These are phyloP conservation scores for Chamaecrista fasciculata DNA, from an alignment of 306 rosid species.

Conservation along the genomic window DNA sequence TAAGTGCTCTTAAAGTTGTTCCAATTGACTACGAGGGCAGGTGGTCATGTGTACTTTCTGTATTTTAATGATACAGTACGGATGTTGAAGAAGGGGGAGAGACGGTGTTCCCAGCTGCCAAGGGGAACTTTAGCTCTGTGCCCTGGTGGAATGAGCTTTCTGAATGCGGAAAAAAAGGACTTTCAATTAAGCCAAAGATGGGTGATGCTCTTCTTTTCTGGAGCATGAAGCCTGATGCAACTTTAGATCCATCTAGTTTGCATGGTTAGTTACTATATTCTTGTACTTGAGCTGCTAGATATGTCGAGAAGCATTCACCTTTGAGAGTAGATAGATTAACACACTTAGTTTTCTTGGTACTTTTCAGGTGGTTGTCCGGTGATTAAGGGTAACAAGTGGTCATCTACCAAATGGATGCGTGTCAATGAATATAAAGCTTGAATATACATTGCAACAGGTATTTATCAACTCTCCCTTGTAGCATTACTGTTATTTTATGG, in stretches of 20 bases:
- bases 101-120: slow-evolving; percentile 97
- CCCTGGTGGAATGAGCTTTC: slow-evolving; percentile 98
- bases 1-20: slow-evolving; percentile 8
- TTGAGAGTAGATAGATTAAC: slow-evolving; percentile 18
- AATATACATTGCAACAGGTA: slow-evolving; percentile 48
- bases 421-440: slow-evolving; percentile 70
- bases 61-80: slow-evolving; percentile 55
- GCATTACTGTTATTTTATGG: not conserved
- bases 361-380: slow-evolving; percentile 97
- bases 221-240: slow-evolving; percentile 98
- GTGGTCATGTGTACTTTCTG: slow-evolving; percentile 23
- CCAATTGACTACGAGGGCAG: slow-evolving; percentile 13
- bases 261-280: slow-evolving; percentile 60
- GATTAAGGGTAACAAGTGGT: slow-evolving; percentile 96
- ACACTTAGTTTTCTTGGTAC: slow-evolving; percentile 15
- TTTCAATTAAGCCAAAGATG: slow-evolving; percentile 89
- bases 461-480: slow-evolving; percentile 1
- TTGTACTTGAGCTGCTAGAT: slow-evolving; percentile 12
- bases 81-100: slow-evolving; percentile 99
- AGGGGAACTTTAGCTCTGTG: slow-evolving; percentile 86
- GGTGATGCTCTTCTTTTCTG: slow-evolving; percentile 98
- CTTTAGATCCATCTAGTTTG: slow-evolving; percentile 88
- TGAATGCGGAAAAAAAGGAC: slow-evolving; percentile 88
- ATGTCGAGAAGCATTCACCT: slow-evolving; percentile 14
- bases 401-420: slow-evolving; percentile 92